phyloP scores from a whole-genome alignment of 495 filamentous ascomycete species.

The Penicillium bialowiezense region DNA sequence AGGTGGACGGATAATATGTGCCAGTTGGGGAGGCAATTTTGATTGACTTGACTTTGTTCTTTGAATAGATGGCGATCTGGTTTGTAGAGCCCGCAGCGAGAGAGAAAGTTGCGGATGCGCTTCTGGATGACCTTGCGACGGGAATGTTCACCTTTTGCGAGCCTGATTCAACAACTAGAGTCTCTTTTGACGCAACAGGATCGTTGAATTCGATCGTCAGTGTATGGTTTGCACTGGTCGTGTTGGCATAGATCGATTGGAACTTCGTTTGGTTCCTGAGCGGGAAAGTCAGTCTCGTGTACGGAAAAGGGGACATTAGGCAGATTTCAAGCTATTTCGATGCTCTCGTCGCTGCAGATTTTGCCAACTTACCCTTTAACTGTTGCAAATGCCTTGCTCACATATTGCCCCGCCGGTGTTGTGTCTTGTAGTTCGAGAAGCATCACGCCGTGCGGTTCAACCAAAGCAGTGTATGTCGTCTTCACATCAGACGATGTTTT shows the following conservation, averaged over 20 bases:
- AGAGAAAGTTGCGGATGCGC: constrained; percentile 15
- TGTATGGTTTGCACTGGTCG: constrained; percentile 31
- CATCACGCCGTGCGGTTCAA: constrained; percentile 43
- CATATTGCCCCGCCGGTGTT: constrained; percentile 23
- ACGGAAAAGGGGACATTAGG: no score
- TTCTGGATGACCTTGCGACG: constrained; percentile 10
- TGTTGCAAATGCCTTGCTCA: constrained; percentile 14
- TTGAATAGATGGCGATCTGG: constrained; percentile 25
- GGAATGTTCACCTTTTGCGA: constrained; percentile 7
- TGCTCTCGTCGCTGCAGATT: no score
- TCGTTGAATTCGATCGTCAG: constrained; percentile 25
- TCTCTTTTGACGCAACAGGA: background rate
- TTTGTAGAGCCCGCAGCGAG: constrained; percentile 32
- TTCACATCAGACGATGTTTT: constrained; percentile 26
- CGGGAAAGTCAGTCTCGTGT: background rate
- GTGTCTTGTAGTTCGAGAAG: constrained; percentile 41
- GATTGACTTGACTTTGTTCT: constrained; percentile 19
- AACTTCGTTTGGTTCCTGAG: constrained; percentile 24
- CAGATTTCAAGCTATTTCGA: no score
- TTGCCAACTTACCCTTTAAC: constrained; percentile 20
- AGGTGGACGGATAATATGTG: constrained; percentile 39
- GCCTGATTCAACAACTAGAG: constrained; percentile 4
- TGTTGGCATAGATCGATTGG: constrained; percentile 32
- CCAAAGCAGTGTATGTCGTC: constrained; percentile 33
- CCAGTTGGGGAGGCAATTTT: constrained; percentile 20